Evolutionary conservation across 202 grass and related monocot species (phyloP).

Genomic region (Cymbopogon flexuosus): DNA sequence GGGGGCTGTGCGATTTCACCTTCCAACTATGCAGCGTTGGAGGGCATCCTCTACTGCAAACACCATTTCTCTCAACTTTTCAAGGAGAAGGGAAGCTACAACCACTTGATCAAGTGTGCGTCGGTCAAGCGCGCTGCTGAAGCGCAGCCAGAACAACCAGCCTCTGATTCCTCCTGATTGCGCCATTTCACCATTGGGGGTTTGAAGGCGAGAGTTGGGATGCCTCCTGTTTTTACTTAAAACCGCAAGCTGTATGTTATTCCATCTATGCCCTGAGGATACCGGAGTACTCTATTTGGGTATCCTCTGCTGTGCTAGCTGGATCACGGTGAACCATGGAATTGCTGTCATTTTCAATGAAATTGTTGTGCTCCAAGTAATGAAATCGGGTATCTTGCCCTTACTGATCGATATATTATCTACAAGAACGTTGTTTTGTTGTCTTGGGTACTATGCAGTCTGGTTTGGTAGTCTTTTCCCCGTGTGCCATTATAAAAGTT

Average conservation of each 20-base stretch:
- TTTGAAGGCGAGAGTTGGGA: conserved; percentile 15
- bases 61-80: conserved; percentile 99
- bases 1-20: conserved; percentile 84
- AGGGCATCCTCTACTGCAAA: conserved; percentile 98
- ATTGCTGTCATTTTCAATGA: conserved; percentile 9
- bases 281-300: conserved; percentile 18
- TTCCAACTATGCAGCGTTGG: conserved; percentile 87
- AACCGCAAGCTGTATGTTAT: conserved; percentile 31
- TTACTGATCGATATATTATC: too few species aligned
- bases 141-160: conserved; percentile 18
- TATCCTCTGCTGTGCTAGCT: conserved; percentile 32
- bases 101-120: conserved; percentile 82
- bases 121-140: conserved; percentile 52
- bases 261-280: conserved; percentile 24
- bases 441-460: too few species aligned
- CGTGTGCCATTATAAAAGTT: too few species aligned
- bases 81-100: conserved; percentile 99
- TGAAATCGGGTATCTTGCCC: too few species aligned
- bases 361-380: conserved; percentile 31
- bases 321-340: conserved; percentile 36
- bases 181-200: conserved; percentile 2
- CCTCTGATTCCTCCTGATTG: conserved; percentile 45
- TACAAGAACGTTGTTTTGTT: too few species aligned
- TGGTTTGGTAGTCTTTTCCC: too few species aligned
- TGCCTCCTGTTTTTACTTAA: conserved; percentile 29